Base-by-base conservation (phyloP, 371 early-diverging fungal genomes). In the Massospora cicadina region DNA sequence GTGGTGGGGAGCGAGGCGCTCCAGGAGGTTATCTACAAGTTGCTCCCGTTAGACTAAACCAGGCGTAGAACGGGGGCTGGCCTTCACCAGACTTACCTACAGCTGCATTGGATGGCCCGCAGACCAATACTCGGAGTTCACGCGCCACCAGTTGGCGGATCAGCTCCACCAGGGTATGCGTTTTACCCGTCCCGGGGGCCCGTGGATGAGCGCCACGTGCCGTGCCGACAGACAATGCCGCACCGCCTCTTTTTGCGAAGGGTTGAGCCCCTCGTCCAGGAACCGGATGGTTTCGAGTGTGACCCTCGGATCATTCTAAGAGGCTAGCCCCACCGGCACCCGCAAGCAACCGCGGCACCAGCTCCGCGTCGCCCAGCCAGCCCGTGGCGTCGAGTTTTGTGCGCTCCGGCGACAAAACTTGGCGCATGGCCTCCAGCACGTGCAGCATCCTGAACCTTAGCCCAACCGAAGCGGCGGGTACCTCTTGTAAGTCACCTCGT, bases 161-260 rank as follows among this genome's bases (percentile, higher is more conserved):
- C 26, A 95, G 79, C 70, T 92, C 92, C 1, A 94, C 83, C 2
- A 95, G 68, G 1, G 94, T 93, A 67, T 87, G 83, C 0, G 98
- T 95, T 73, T 98, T 98, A 23, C 98, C 98, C 3, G 96, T 90
- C 25, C 90, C 91, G 91, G 91, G 28, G 91, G 92, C 29, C 92
- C 91, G 70, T 93, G 93, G 27, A 93, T 82, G 54, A 94, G 71
- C 0, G 89, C 83, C 2, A 92, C 69, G 13, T 88, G 80, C 25
- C 77, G 71, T 0, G 90, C 80, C 0, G 71, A 69, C 17, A 90
- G 68, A 0, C 88, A 83, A 61, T 83, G 78, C 28, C 68, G 66
- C 1, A 94, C 87, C 0, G 93, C 93, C 17, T 77, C 77, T 54
- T 75, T 76, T 69, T 94, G 93, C 0, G 87, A 85, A 0, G 72